phyloP scores from a whole-genome alignment of 1,284 basidiomycete species.

The Gomphus sp. region DNA sequence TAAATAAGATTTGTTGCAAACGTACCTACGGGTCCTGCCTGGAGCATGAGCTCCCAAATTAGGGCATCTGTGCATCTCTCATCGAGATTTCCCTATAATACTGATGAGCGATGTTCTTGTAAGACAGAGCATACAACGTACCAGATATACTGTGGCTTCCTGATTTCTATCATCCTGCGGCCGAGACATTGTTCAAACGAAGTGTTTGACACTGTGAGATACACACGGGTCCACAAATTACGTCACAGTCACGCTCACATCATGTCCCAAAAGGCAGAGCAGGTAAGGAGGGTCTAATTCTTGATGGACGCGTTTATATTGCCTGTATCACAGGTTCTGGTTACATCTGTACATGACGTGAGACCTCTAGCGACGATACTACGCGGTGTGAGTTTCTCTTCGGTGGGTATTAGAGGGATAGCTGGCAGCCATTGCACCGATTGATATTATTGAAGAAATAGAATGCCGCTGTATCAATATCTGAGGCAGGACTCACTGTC shows the following conservation, averaged over 20 bases:
- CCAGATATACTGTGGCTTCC: constrained; percentile 91
- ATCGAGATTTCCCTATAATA: constrained; percentile 86
- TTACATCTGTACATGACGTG: constrained; percentile 71
- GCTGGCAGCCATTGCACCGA: neutral
- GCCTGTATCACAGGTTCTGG: constrained; percentile 47
- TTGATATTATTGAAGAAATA: constrained; percentile 21
- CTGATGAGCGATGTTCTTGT: neutral
- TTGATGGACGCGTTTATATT: neutral
- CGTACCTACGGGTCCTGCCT: constrained; percentile 94
- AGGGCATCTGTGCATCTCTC: constrained; percentile 91
- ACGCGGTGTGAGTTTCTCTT: constrained; percentile 69
- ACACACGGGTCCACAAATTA: neutral
- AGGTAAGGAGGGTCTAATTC: neutral
- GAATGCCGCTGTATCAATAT: constrained; percentile 74
- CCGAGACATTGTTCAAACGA: constrained; percentile 48
- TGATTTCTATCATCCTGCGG: constrained; percentile 91
- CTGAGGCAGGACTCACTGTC: constrained; percentile 65
- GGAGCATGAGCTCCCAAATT: constrained; percentile 98
- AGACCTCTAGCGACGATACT: constrained; percentile 66
- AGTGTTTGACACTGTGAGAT: neutral
- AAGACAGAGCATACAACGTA: constrained; percentile 25
- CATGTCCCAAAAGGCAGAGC: neutral
- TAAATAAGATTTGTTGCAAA: constrained; percentile 16
- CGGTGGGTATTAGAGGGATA: constrained; percentile 37
- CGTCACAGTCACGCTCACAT: neutral